Evolutionary conservation across 2,329 filamentous ascomycete genomes (phyloP).

Genomic region (Colletotrichum gloeosporioides): DNA sequence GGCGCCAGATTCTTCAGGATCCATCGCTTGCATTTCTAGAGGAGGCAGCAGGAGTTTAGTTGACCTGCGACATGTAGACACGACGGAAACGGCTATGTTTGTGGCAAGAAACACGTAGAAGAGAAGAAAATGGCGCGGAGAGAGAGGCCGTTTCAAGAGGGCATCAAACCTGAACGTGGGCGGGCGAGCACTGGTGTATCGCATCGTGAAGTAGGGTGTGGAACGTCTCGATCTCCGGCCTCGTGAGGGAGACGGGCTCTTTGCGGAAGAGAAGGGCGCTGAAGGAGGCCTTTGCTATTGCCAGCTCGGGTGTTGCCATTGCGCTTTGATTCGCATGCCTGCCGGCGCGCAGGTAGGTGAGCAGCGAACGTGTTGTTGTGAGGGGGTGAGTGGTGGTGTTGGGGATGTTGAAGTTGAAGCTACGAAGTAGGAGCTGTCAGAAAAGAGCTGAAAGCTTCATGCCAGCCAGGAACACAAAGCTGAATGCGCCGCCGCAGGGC

Average conservation of each 20-base stretch:
- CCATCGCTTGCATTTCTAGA: slow-evolving; percentile 88
- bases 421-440: neutral
- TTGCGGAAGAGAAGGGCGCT: slow-evolving; percentile 75
- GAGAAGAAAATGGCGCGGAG: neutral
- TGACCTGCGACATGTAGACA: slow-evolving; percentile 14
- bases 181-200: slow-evolving; percentile 74
- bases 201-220: slow-evolving; percentile 69
- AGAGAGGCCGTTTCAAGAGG: slow-evolving; percentile 26
- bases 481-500: neutral
- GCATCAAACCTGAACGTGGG: slow-evolving; percentile 86
- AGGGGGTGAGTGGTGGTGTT: neutral
- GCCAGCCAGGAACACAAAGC: neutral
- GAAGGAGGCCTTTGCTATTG: slow-evolving; percentile 81
- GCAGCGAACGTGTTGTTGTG: neutral
- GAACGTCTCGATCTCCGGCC: slow-evolving; percentile 74
- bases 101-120: slow-evolving; percentile 17
- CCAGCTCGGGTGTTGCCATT: slow-evolving; percentile 74
- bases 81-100: slow-evolving; percentile 16
- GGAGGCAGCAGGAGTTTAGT: slow-evolving; percentile 40
- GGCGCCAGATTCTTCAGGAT: slow-evolving; percentile 74
- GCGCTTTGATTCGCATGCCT: slow-evolving; percentile 6
- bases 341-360: neutral
- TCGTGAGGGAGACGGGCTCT: slow-evolving; percentile 72
- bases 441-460: neutral
- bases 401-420: neutral